phyloP scores from a whole-genome alignment of 2,329 filamentous ascomycete species.

The Ambrosiella beaveri region DNA sequence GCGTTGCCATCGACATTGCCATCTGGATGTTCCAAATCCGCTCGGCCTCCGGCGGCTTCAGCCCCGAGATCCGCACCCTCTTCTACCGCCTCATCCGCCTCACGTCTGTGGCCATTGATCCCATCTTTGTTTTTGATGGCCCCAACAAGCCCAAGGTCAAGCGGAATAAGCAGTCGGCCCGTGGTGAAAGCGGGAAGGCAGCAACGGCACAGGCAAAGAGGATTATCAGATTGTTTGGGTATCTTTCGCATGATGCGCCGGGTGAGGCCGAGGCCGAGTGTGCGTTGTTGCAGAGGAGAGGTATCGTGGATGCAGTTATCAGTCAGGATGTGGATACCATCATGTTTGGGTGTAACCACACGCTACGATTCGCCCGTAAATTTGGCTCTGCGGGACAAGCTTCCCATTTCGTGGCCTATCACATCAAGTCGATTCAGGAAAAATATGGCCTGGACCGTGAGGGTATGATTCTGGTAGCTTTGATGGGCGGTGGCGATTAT shows the following conservation, averaged over 20 bases:
- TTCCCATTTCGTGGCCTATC: slow-evolving; percentile 72
- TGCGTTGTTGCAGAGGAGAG: slow-evolving; percentile 62
- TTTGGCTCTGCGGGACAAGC: slow-evolving; percentile 24
- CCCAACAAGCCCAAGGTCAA: slow-evolving; percentile 75
- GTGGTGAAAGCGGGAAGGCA: slow-evolving; percentile 42
- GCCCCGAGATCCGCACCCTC: slow-evolving; percentile 76
- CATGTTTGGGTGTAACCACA: slow-evolving; percentile 81
- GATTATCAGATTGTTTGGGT: slow-evolving; percentile 69
- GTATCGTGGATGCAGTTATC: slow-evolving; percentile 79
- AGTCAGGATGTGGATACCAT: slow-evolving; percentile 94
- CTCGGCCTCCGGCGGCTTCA: slow-evolving; percentile 67
- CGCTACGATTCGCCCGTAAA: slow-evolving; percentile 42
- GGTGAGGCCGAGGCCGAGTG: slow-evolving; percentile 96
- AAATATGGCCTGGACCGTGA: slow-evolving; percentile 54
- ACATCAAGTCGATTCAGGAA: slow-evolving; percentile 22
- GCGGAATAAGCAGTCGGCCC: slow-evolving; percentile 57
- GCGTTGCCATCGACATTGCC: slow-evolving; percentile 81
- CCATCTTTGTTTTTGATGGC: slow-evolving; percentile 82
- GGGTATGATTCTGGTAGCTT: slow-evolving; percentile 82
- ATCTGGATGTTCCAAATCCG: slow-evolving; percentile 97
- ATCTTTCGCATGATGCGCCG: slow-evolving; percentile 68
- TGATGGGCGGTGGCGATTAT: slow-evolving; percentile 95
- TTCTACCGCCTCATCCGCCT: slow-evolving; percentile 80
- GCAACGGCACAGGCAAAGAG: slow-evolving; percentile 65
- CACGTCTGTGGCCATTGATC: slow-evolving; percentile 59